Evolutionary conservation across 208 protist species (phyloP).

Genomic region (Trypanosoma scelopori): DNA sequence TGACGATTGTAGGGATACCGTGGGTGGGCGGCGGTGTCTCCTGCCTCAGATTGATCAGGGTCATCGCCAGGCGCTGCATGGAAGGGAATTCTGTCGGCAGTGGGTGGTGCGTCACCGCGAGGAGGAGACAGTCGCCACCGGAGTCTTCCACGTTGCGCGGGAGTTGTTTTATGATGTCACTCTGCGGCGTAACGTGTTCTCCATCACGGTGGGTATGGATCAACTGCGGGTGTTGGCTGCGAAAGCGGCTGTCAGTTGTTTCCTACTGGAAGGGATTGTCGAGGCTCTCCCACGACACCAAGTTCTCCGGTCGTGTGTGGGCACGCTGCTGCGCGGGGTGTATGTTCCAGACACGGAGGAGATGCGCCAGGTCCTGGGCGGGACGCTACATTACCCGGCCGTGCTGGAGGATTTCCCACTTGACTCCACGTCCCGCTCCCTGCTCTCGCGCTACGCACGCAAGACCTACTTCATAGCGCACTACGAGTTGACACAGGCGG

Average conservation of each 20-base stretch:
- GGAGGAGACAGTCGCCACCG: conserved; percentile 9
- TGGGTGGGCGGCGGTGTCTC: neutral
- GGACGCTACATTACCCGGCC: conserved; percentile 20
- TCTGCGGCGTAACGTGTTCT: conserved; percentile 7
- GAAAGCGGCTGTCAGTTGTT: conserved; percentile 46
- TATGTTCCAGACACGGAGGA: conserved; percentile 61
- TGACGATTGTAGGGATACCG: no score
- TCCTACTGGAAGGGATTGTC: conserved; percentile 56
- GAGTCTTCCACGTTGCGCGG: conserved; percentile 15
- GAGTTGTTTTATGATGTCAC: conserved; percentile 26
- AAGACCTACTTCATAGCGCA: conserved; percentile 78
- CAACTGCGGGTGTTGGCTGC: conserved; percentile 43
- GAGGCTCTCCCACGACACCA: conserved; percentile 59
- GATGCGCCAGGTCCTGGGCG: conserved; percentile 36
- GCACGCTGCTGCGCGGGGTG: conserved; percentile 60
- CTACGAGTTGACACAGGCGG: conserved; percentile 43
- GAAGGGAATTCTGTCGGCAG: conserved; percentile 2
- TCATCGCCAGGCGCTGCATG: neutral
- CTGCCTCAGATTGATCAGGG: conserved; percentile 4
- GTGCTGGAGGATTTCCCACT: conserved; percentile 20
- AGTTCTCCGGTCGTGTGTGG: conserved; percentile 51
- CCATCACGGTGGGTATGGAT: conserved; percentile 11
- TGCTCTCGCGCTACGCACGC: conserved; percentile 57
- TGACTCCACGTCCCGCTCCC: conserved; percentile 2
- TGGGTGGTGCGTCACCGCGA: conserved; percentile 14